Base-by-base conservation (phyloP, 257 asterid species). In the Fraxinus anomala region DNA sequence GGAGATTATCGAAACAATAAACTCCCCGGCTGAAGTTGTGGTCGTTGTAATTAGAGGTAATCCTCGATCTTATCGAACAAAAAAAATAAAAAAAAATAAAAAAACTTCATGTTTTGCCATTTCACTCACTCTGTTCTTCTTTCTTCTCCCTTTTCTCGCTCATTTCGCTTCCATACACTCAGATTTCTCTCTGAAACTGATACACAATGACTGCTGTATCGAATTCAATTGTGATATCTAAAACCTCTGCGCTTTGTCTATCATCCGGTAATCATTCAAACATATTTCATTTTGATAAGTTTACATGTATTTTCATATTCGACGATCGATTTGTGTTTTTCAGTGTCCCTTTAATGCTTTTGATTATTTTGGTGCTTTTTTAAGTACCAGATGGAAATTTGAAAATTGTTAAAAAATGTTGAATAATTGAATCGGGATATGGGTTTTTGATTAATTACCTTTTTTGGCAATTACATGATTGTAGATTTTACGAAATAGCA, bases 181-280 rank as follows among this genome's bases (percentile, higher is more conserved):
- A 47, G 5, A 14, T 70, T 73, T 28, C 42, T 37, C 69, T 37
- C 77, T 76, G 78, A 30, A 47, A 59, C 70, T 28, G 42, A 40
- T 49, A 80, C 74, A 76, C 23, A 36, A 85, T 88, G 91, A 10
- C 84, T 77, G 76, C 91, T 47, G 14, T 85, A 24, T 85, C 87
- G 49, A 83, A 61, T 79, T 78, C 91, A 12, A 12, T 85, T 7
- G 80, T 76, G 81, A 76, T 85, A 73, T 70, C 88, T 37, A 44
- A 79, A n/a, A 67, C 36, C 73, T 28, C 83, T 1, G 79, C 84
- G 54, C 69, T 80, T 51, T 70, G 44, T 76, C 68, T 83, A 24
- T 82, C 87, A 63, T 78, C 87, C n/a, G 91, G 91, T 88, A 83
- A 72, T 51, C 81, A 65, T 44, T 70, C 70, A 49, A 6, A 54